Base-by-base conservation (phyloP, 2,329 filamentous ascomycete genomes). In the Colletotrichum eremochloae region DNA sequence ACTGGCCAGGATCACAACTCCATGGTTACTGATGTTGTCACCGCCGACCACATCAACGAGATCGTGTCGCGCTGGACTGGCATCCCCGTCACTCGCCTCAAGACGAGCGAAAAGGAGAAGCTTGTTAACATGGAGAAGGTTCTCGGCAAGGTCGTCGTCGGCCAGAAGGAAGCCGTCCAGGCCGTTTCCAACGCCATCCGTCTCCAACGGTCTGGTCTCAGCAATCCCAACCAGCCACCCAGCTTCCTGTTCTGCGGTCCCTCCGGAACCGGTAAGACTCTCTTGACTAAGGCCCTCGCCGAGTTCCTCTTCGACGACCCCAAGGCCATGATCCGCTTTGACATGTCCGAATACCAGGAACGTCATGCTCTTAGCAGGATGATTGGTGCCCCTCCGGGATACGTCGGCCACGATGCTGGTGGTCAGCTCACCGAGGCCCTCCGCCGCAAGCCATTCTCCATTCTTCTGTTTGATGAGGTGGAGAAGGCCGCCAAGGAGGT, bases 291-390 rank as follows among this genome's bases (percentile, higher is more conserved):
- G 84, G 96, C 96, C 20, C 88, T 99, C 72, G 96, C 96, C 61
- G 96, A 99, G 82, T 99, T 99, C 86, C 87, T 99, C 38, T 99
- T 99, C 85, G 96, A 99, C 80, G 96, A 99, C 77, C 85, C 96
- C 36, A 98, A 98, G 86, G 87, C 96, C 44, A 98, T 99, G 96
- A 97, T 99, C 78, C 93, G 96, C 50, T 97, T 99, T 85, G 96
- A 99, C 81, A 99, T 99, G 96, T 98, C 96, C 6, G 96, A 99
- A 83, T 99, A 99, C 82, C 97, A 99, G 83, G 96, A 99, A 83
- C 92, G 96, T 6, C 96, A 99, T 81, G 93, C 96, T 0, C 89
- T 99, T 18, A 97, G 94, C 81, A 91, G 96, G 73, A 98, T 99
- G 94, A 99, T 99, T 77, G 96, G 96, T 80, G 95, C 96, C 29